A percentile compares a stretch with the other conserved stretches of the same genome.
phyloP scores from a whole-genome alignment of 1,284 basidiomycete genomes.

The Mycosarcoma mackinlayi region DNA sequence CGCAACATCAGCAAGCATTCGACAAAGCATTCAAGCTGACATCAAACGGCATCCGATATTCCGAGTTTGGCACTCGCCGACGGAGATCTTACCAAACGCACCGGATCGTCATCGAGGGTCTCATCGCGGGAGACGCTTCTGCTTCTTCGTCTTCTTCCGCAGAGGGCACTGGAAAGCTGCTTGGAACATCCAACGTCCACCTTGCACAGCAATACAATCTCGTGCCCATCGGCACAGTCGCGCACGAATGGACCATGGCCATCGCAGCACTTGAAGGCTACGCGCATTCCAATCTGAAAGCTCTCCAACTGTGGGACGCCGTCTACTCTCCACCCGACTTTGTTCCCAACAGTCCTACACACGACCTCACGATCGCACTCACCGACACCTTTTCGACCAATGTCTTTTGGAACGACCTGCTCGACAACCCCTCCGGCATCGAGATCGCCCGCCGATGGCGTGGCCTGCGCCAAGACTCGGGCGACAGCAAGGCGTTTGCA shows the following conservation, averaged over 20 bases:
- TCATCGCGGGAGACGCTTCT: slow-evolving; percentile 74
- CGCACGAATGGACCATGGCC: slow-evolving; percentile 68
- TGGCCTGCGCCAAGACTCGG: slow-evolving; percentile 64
- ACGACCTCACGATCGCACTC: slow-evolving; percentile 66
- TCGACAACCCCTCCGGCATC: slow-evolving; percentile 39
- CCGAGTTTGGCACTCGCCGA: slow-evolving; percentile 92
- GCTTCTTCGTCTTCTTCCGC: background rate
- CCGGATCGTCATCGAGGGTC: slow-evolving; percentile 78
- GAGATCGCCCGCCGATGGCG: slow-evolving; percentile 63
- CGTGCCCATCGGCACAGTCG: slow-evolving; percentile 63
- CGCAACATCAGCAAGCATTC: slow-evolving; percentile 78
- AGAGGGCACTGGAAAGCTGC: slow-evolving; percentile 74
- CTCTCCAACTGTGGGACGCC: slow-evolving; percentile 63
- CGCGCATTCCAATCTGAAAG: slow-evolving; percentile 51
- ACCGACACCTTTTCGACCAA: slow-evolving; percentile 66
- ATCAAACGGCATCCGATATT: slow-evolving; percentile 79
- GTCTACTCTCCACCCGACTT: slow-evolving; percentile 64
- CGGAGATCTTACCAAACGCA: slow-evolving; percentile 84
- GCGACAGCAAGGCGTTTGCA: slow-evolving; percentile 61
- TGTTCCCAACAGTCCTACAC: slow-evolving; percentile 52
- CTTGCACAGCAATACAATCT: slow-evolving; percentile 58
- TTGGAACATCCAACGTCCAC: slow-evolving; percentile 70
- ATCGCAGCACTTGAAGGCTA: slow-evolving; percentile 63
- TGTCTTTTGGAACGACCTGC: slow-evolving; percentile 65
- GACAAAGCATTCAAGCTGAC: slow-evolving; percentile 79